phyloP scores from a whole-genome alignment of 2,329 filamentous ascomycete genomes.

The Zymoseptoria passerinii region DNA sequence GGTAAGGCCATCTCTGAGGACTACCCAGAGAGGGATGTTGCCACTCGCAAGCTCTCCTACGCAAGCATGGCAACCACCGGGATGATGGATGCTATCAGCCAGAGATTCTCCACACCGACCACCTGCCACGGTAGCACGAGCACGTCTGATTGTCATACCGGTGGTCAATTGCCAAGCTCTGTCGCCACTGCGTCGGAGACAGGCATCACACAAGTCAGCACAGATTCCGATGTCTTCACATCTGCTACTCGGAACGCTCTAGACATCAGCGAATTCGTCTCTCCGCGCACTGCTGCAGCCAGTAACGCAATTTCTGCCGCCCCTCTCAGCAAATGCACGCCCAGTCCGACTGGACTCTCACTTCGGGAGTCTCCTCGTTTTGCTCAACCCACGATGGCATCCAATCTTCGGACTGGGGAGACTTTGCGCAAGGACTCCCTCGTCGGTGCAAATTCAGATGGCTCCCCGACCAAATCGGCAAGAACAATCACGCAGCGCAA shows the following conservation, averaged over 20 bases:
- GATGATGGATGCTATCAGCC: conserved; percentile 1
- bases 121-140: background rate
- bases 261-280: background rate
- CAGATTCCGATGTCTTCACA: background rate
- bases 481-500: conserved; percentile 17
- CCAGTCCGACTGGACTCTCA: background rate
- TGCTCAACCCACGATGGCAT: conserved; percentile 26
- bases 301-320: background rate
- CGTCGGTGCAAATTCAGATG: background rate
- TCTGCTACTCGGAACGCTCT: background rate
- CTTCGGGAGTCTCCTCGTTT: conserved; percentile 18
- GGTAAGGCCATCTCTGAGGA: background rate
- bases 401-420: conserved; percentile 18
- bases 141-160: background rate
- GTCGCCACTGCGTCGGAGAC: background rate
- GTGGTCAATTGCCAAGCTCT: background rate
- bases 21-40: background rate
- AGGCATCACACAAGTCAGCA: background rate
- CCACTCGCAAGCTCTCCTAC: conserved; percentile 12
- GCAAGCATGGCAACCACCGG: conserved; percentile 9
- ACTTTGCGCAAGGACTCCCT: conserved; percentile 18
- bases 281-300: background rate
- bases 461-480: conserved; percentile 15
- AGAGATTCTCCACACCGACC: background rate
- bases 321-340: background rate